Evolutionary conservation across 2,329 filamentous ascomycete species (phyloP).

Genomic region (Tricladium varicosporioides): DNA sequence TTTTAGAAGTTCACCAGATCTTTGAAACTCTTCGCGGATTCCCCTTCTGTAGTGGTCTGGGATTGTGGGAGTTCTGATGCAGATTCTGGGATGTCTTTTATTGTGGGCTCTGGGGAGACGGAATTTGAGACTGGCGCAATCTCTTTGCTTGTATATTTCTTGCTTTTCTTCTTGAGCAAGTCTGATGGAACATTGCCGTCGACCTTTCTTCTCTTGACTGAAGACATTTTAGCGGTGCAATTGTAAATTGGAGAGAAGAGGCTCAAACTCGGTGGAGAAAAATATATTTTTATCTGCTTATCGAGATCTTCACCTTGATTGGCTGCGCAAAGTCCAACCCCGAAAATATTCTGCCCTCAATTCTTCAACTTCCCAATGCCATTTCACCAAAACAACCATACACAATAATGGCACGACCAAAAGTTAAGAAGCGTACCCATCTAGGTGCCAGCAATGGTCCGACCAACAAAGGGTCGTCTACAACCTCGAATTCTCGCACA

Average conservation of each 20-base stretch:
- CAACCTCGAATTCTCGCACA: conserved; percentile 56
- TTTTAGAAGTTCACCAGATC: conserved; percentile 40
- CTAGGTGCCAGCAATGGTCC: conserved; percentile 57
- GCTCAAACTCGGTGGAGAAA: conserved; percentile 2
- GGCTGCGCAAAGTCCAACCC: conserved; percentile 21
- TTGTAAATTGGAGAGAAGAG: background rate
- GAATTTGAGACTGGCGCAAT: conserved; percentile 9
- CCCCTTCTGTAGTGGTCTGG: conserved; percentile 20
- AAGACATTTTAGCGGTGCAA: conserved; percentile 28
- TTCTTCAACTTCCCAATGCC: conserved; percentile 12
- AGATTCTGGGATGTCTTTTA: conserved; percentile 17
- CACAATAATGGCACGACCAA: conserved; percentile 69
- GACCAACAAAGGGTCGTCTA: conserved; percentile 54
- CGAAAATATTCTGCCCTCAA: conserved; percentile 27
- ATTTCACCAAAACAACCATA: conserved; percentile 20
- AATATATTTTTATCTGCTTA: conserved; percentile 35
- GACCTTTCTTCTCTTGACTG: conserved; percentile 34
- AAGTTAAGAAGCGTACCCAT: conserved; percentile 89
- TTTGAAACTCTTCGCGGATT: conserved; percentile 43
- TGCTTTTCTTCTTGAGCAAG: conserved; percentile 19
- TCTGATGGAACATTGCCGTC: conserved; percentile 22
- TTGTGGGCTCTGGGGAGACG: conserved; percentile 10
- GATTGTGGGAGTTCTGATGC: conserved; percentile 14
- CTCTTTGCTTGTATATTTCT: conserved; percentile 10
- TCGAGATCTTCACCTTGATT: conserved; percentile 28